Percentiles rank a stretch among this genome's conserved stretches.
These are phyloP conservation scores for Cardamine chenopodiifolia DNA, from an alignment of 345 rosid species.

Conservation along the genomic window DNA sequence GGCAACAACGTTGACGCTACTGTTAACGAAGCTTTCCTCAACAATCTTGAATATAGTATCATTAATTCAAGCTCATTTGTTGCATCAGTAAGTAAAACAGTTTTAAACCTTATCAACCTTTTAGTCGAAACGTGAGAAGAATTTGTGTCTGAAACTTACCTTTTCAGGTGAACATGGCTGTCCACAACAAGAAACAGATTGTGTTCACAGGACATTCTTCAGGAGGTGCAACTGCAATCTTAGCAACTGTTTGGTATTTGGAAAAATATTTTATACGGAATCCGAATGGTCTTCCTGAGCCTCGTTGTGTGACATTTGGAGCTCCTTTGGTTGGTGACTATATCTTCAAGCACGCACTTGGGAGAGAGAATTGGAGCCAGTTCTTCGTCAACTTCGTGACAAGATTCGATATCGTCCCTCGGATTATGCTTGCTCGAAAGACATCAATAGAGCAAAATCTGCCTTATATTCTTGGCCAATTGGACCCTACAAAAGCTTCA, in stretches of 20 bases:
- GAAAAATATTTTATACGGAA: conserved; percentile 38
- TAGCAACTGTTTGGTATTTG: conserved; percentile 71
- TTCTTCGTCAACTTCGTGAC: conserved; percentile 64
- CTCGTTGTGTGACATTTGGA: conserved; percentile 80
- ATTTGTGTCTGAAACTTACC: conserved; percentile 17
- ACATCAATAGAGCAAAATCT: conserved; percentile 44
- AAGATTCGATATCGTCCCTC: conserved; percentile 73
- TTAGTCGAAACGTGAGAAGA: background rate
- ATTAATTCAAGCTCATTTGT: conserved; percentile 7
- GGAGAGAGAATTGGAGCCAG: conserved; percentile 70
- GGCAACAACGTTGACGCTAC: conserved; percentile 54
- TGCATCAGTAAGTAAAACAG: conserved; percentile 21
- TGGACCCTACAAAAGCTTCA: conserved; percentile 6
- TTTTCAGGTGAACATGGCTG: conserved; percentile 57
- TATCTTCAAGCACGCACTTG: conserved; percentile 65
- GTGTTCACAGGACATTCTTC: conserved; percentile 85
- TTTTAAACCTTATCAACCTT: no score
- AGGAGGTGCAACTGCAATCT: conserved; percentile 76
- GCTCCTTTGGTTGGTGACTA: conserved; percentile 76
- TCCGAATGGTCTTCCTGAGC: background rate
- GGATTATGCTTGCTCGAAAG: conserved; percentile 60
- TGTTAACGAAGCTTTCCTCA: conserved; percentile 67
- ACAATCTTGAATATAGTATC: conserved; percentile 30
- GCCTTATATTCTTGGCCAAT: conserved; percentile 38
- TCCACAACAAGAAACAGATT: conserved; percentile 40